phyloP scores from a whole-genome alignment of 108 stramenopile genomes.

The Discostella stelligeroides region DNA sequence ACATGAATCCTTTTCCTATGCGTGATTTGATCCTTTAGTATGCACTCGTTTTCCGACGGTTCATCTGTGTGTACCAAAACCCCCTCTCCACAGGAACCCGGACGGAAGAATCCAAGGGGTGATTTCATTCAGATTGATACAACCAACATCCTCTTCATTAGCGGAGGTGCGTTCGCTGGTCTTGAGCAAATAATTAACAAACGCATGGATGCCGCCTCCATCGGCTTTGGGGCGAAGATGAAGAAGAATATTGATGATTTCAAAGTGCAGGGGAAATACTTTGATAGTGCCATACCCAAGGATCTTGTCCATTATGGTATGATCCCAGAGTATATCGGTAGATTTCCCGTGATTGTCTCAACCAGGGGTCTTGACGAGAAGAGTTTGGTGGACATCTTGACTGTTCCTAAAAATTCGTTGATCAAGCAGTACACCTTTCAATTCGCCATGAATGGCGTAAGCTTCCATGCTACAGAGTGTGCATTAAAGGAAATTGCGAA shows the following conservation, averaged over 20 bases:
- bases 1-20: constrained; percentile 11
- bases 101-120: constrained; percentile 93
- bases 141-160: constrained; percentile 97
- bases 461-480: constrained; percentile 92
- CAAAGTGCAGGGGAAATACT: constrained; percentile 85
- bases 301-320: constrained; percentile 95
- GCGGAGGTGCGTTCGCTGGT: constrained; percentile 97
- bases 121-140: constrained; percentile 98
- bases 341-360: constrained; percentile 96
- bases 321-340: constrained; percentile 97
- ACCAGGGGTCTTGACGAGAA: constrained; percentile 91
- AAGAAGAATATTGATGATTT: constrained; percentile 88
- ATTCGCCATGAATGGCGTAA: constrained; percentile 94
- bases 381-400: constrained; percentile 93
- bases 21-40: neutral
- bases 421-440: constrained; percentile 95
- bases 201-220: constrained; percentile 90
- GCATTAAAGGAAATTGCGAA: constrained; percentile 91
- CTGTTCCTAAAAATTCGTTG: constrained; percentile 94
- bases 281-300: constrained; percentile 91
- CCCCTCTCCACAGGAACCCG: constrained; percentile 64
- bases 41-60: neutral
- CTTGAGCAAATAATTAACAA: constrained; percentile 92
- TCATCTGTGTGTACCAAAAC: neutral
- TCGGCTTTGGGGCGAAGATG: constrained; percentile 98